Evolutionary conservation across 805 yeast genomes (phyloP).

Genomic region (Cyberlindnera misumaiensis): DNA sequence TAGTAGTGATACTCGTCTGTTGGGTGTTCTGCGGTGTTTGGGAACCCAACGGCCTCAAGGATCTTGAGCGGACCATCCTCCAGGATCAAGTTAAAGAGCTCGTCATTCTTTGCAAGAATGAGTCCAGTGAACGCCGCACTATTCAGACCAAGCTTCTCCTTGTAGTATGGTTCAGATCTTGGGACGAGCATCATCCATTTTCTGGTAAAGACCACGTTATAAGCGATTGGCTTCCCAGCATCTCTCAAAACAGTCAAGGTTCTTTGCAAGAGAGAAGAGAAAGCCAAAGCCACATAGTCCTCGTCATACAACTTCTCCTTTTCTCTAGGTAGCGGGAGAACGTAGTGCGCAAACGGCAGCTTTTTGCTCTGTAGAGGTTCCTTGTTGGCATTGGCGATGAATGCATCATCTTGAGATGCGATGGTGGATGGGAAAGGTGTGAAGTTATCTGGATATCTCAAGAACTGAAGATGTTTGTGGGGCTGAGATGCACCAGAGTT

Average conservation of each 20-base stretch:
- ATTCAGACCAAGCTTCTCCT: conserved; percentile 49
- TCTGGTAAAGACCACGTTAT: conserved; percentile 75
- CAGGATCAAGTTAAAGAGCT: conserved; percentile 40
- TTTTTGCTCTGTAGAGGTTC: conserved; percentile 59
- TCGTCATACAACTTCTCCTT: conserved; percentile 36
- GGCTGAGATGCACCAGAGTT: conserved; percentile 91
- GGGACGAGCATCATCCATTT: conserved; percentile 88
- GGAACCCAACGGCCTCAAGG: conserved; percentile 62
- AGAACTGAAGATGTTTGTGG: conserved; percentile 87
- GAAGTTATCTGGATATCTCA: conserved; percentile 59
- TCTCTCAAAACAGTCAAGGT: conserved; percentile 62
- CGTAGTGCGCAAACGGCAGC: conserved; percentile 76
- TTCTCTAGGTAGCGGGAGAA: conserved; percentile 50
- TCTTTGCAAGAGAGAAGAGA: conserved; percentile 66
- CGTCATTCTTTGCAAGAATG: conserved; percentile 64
- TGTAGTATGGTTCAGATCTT: conserved; percentile 50
- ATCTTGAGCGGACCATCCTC: conserved; percentile 41
- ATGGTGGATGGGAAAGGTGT: conserved; percentile 49
- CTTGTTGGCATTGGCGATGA: conserved; percentile 44
- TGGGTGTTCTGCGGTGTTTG: conserved; percentile 48
- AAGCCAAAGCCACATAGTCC: conserved; percentile 59
- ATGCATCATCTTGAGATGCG: conserved; percentile 39
- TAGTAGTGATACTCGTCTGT: conserved; percentile 62
- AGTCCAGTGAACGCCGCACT: conserved; percentile 79
- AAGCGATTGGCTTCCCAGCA: conserved; percentile 44